Percentiles rank a stretch among this genome's conserved stretches.
phyloP scores from a whole-genome alignment of 371 early-diverging fungal genomes.

The Capillidium rhysosporum region DNA sequence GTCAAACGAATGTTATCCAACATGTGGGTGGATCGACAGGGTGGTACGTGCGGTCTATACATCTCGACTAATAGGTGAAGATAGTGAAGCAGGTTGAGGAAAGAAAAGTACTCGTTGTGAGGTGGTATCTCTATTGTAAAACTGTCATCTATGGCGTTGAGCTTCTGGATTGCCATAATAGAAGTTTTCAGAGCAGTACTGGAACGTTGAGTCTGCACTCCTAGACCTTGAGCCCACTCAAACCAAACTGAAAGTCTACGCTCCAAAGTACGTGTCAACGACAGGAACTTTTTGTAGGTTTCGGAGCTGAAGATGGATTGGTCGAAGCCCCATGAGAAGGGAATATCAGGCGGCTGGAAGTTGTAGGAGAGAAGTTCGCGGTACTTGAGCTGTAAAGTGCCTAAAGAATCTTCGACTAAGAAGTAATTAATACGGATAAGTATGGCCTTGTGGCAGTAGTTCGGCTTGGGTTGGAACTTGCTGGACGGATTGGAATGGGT shows the following conservation, averaged over 20 bases:
- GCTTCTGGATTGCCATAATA: not conserved
- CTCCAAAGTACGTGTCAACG: not conserved
- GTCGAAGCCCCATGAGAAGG: not conserved
- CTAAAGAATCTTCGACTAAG: not conserved
- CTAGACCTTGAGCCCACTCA: not conserved
- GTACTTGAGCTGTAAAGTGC: not conserved
- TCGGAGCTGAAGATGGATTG: not conserved
- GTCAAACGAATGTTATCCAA: not conserved
- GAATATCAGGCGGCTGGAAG: not conserved
- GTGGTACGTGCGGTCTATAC: not conserved
- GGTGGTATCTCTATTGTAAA: not conserved
- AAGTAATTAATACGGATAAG: constrained; percentile 1
- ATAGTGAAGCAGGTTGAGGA: not conserved
- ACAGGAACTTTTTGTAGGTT: not conserved
- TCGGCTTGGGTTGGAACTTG: not conserved
- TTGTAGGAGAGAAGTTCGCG: not conserved
- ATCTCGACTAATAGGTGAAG: not conserved
- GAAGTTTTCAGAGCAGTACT: too few species aligned
- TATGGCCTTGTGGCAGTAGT: not conserved
- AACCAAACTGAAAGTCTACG: not conserved
- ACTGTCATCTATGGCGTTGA: not conserved
- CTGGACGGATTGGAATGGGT: not conserved
- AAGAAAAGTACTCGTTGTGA: not conserved
- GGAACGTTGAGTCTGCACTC: too few species aligned
- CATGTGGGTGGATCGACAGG: too few species aligned